Evolutionary conservation across 371 early-diverging fungal genomes (phyloP), one percentile per base, ranked within the genome.

Genomic region (Encephalitozoon cuniculi): DNA sequence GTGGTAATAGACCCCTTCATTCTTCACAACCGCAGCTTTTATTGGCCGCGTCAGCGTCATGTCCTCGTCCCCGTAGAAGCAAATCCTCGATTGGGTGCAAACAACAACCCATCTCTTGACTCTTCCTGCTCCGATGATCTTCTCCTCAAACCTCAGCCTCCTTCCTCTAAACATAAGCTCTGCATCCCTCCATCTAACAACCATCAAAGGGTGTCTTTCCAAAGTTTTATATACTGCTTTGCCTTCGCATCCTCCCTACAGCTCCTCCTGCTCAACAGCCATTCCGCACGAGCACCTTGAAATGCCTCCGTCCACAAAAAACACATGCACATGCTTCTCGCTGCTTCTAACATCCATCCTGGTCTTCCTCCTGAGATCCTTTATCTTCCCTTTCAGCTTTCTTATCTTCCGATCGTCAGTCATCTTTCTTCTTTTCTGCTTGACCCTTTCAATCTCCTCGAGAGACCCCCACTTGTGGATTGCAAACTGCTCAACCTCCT

Each of bases 231-330:
- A 30, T 9, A 5, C n/a, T 41, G 7, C 59, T 5, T 30, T 59
- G 32, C 59, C 59, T 30, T 32, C n/a, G 4, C 0, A 11, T 76
- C 32, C 12, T 4, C 23, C 8, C 77, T 72, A 81, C 15, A 82
- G 59, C 30, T 77, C 78, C 65, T 85, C 85, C 39, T 70, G 51
- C 52, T 85, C 85, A 40, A 82, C 70, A 44, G 43, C 30, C 78
- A 85, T 53, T 15, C 83, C 83, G 67, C 83, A 85, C 11, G 39
- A 23, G 70, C 83, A 83, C 37, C 51, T 67, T 25, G 32, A 64
- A 9, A 41, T 55, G 34, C 30, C 51, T 26, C 40, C 70, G 18
- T 25, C 46, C 37, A 11, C 32, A 37, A 69, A 25, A 66, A 76
- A 78, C 49, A 73, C 15, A 55, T 75, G 80, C 55, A 54, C 32